Evolutionary conservation across 176 grass and related monocot genomes (phyloP), one percentile per base, ranked within the genome.

Genomic region (Triticum turgidum): DNA sequence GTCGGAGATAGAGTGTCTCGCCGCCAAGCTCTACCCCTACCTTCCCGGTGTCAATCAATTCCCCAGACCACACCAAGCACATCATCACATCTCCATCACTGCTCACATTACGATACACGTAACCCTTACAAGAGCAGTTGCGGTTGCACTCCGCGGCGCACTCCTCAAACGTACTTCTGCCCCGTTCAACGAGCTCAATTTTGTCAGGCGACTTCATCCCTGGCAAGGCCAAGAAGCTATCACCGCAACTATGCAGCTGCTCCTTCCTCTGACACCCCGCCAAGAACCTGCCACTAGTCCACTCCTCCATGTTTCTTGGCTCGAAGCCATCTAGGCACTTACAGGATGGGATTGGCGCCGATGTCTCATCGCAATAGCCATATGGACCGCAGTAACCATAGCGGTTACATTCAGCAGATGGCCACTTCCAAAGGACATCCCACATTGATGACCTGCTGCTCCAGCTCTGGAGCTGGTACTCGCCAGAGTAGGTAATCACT

Each of bases 371-470:
- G 13, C 91, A 93, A 65, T 79, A 93, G 7, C 88, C 85, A 37
- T 54, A 76, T 1, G 72, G 58, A 14, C 91, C 91, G 11, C 91
- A 93, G 9, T 18, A 41, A 14, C 54, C 81, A 32, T 82, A 93
- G 4, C 4, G 2, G 20, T 5, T 77, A 21, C 87, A 88, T 10
- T 8, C 17, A 25, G 47, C 0, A 1, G 10, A 0, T 0, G 73
- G 73, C 37, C 9, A 71, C 13, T 1, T 10, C 0, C 1, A 22
- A 3, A 90, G 8, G 0, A 14, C 7, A 0, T 14, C 13, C 79
- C 88, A 86, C 1, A 13, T 18, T 4, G 54, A 79, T 5, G 51
- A 64, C 0, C 8, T n/a, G 44, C 7, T n/a, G 51, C 44, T 69
- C 88, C 86, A 93, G n/a, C 10, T 80, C 3, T 45, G 51, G 5